Conservation (phyloP, 192 early-diverging fungal species). For the Haplosporangium gracile region DNA sequence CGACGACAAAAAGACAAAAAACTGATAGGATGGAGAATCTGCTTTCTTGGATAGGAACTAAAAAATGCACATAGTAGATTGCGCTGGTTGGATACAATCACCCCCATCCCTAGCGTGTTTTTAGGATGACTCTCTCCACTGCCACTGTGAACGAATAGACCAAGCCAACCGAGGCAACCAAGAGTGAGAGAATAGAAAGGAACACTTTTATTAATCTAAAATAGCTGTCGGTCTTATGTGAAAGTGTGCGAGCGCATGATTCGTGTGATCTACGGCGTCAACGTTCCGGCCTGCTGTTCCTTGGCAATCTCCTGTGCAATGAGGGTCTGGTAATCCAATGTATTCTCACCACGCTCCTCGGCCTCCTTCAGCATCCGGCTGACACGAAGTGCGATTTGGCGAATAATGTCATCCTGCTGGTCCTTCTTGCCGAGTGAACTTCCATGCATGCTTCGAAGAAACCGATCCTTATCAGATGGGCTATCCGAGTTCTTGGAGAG, state of each 20-base stretch:
- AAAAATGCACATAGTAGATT: neutral
- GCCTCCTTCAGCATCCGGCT: slow-evolving; percentile 39
- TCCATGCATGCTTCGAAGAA: slow-evolving; percentile 24
- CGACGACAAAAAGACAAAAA: neutral
- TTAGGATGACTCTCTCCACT: neutral
- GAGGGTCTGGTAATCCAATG: slow-evolving; percentile 24
- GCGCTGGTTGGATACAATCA: neutral
- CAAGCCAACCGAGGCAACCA: neutral
- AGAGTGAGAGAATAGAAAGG: neutral
- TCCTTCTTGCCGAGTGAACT: neutral
- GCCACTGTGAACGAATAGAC: neutral
- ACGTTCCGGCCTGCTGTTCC: slow-evolving; percentile 15
- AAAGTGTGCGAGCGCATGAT: neutral
- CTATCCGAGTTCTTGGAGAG: slow-evolving; percentile 34
- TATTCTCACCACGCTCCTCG: slow-evolving; percentile 20
- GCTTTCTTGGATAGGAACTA: neutral
- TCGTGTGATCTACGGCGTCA: neutral
- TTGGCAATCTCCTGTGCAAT: slow-evolving; percentile 48
- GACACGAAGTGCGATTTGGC: slow-evolving; percentile 50
- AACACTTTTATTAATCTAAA: neutral
- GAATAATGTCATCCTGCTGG: slow-evolving; percentile 24
- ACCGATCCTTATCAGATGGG: slow-evolving; percentile 45
- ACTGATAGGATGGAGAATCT: neutral
- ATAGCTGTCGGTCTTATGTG: neutral
- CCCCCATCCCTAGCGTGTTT: neutral